Evolutionary conservation across 177 flowering plant species (phyloP).

Genomic region (Telopea speciosissima): DNA sequence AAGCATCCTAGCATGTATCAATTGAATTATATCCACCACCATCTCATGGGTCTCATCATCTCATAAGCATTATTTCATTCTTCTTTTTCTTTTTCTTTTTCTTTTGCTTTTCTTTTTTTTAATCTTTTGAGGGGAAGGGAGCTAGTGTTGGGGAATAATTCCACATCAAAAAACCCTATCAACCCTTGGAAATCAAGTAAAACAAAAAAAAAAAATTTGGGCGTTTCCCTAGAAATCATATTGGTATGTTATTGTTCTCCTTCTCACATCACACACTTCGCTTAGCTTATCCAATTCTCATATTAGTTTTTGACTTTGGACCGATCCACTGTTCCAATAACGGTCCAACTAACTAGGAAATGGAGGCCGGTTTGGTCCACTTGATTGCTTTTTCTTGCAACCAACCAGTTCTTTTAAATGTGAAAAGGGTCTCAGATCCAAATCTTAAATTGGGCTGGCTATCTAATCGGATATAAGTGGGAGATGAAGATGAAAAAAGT

Average conservation of each 20-base stretch:
- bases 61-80: background rate
- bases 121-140: background rate
- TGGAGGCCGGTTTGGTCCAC: background rate
- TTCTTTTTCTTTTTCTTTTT: too few relatives aligned
- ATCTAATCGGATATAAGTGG: too few relatives aligned
- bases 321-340: background rate
- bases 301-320: background rate
- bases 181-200: background rate
- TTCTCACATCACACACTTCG: background rate
- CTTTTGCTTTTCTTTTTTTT: too few relatives aligned
- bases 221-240: background rate
- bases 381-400: background rate
- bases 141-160: too few relatives aligned
- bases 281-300: background rate
- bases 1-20: background rate
- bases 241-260: background rate
- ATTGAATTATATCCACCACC: background rate
- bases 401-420: background rate
- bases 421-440: background rate
- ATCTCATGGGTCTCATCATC: background rate
- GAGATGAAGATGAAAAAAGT: background rate
- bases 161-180: background rate
- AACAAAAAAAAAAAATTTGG: too few relatives aligned
- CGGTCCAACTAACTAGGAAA: background rate
- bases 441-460: background rate